phyloP scores from a whole-genome alignment of 192 early-diverging fungal species.

The Chytriomyces confervae region DNA sequence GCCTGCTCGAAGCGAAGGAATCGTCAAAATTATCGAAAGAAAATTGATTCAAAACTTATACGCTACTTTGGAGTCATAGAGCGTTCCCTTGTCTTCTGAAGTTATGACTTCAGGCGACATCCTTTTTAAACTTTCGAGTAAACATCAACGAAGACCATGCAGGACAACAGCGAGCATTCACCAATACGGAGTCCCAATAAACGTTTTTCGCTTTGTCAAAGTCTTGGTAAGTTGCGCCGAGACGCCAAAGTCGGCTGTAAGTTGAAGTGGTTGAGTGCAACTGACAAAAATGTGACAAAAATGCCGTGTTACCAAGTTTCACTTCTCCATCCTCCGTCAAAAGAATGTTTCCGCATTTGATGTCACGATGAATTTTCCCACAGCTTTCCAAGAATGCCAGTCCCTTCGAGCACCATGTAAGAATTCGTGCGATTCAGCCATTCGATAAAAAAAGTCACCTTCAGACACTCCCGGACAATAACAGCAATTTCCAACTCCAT shows the following conservation, averaged over 20 bases:
- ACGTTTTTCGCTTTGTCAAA: constrained; percentile 90
- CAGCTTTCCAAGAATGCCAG: constrained; percentile 58
- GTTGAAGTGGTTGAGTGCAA: neutral
- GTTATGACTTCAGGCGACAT: constrained; percentile 67
- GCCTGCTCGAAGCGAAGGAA: constrained; percentile 55
- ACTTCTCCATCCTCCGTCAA: constrained; percentile 78
- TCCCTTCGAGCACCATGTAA: constrained; percentile 40
- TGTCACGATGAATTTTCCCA: constrained; percentile 74
- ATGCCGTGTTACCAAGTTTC: constrained; percentile 65
- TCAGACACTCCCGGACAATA: constrained; percentile 54
- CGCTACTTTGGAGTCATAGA: constrained; percentile 65
- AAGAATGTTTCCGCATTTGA: constrained; percentile 93
- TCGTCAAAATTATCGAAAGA: neutral
- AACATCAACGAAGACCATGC: neutral
- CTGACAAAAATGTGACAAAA: neutral
- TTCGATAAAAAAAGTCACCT: constrained; percentile 23
- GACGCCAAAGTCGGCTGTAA: constrained; percentile 94
- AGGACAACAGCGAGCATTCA: neutral
- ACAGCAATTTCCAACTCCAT: constrained; percentile 50
- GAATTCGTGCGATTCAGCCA: neutral
- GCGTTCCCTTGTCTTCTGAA: constrained; percentile 48
- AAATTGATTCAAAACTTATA: constrained; percentile 27
- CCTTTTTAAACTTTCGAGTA: constrained; percentile 22
- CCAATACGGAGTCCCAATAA: constrained; percentile 92
- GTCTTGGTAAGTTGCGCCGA: constrained; percentile 79